Evolutionary conservation across 768 basidiomycete genomes (phyloP), one percentile per base, ranked within the genome.

Genomic region (Lactarius pseudohatsudake): DNA sequence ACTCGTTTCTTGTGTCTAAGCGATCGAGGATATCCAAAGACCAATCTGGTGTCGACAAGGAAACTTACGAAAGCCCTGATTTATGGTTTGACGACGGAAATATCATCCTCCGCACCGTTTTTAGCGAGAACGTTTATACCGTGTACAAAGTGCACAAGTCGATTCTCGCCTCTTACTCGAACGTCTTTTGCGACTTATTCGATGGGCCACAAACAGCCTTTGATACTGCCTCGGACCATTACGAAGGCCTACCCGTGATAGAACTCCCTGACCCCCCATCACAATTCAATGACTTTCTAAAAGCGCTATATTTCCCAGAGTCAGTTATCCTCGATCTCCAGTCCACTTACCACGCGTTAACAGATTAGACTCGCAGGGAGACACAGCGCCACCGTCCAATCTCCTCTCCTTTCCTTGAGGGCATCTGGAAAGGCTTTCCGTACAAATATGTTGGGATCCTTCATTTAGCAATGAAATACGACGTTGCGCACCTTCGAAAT

Each of bases 21-120:
- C 62, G 62, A 3, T 58, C 62, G 30, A 64, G 66, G 36, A 40
- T 57, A 32, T 54, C 47, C 53, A 64, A 60, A 30, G 64, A 20
- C 26, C 59, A 55, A 7, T 47, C 66, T 5, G 62, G 62, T 16
- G 59, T 57, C 22, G 55, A 66, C 26, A 53, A 61, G n/a, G 40
- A 61, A 16, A 66, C 64, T 10, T 57, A 59, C 36, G 65, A 67
- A 34, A 59, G 65, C 45, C 62, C 66, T 38, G 62, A 64, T 38
- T 56, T 70, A 59, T 70, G 70, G 70, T 59, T 70, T 32, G 57
- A 59, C 32, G 70, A 70, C 30, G 70, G 70, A 30, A 70, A 70
- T 26, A 53, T 70, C 61, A 53, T 70, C 43, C 38, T 70, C 41
- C 64, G 68, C 54, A 56, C 61, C 30, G 15, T 62, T 40, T 22